These are phyloP conservation scores for Microcyclosporella mali DNA, from an alignment of 2,329 filamentous ascomycete species.

Conservation along the genomic window DNA sequence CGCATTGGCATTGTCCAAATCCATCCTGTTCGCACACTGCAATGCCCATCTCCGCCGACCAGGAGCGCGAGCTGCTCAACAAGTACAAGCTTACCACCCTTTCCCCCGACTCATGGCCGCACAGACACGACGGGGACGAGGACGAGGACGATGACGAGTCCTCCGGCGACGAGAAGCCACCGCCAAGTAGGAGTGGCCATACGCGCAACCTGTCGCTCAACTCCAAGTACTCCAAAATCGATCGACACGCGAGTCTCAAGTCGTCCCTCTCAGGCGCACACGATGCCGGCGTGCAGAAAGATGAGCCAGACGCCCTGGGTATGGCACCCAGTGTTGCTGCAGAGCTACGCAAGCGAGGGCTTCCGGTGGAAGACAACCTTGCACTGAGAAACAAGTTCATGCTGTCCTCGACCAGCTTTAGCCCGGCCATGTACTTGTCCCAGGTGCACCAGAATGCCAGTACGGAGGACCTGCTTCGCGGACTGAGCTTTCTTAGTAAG, in stretches of 20 bases:
- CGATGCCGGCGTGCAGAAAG: slow-evolving; percentile 72
- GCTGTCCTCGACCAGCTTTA: slow-evolving; percentile 92
- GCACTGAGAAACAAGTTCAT: slow-evolving; percentile 77
- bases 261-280: slow-evolving; percentile 50
- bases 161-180: slow-evolving; percentile 38
- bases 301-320: slow-evolving; percentile 91
- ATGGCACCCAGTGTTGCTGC: slow-evolving; percentile 78
- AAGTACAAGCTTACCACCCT: slow-evolving; percentile 80
- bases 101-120: slow-evolving; percentile 79
- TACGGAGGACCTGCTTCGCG: slow-evolving; percentile 70
- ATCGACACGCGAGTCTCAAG: slow-evolving; percentile 64
- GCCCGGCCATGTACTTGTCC: slow-evolving; percentile 82
- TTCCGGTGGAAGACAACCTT: slow-evolving; percentile 75
- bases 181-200: slow-evolving; percentile 27
- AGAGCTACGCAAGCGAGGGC: slow-evolving; percentile 66
- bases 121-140: slow-evolving; percentile 55
- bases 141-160: slow-evolving; percentile 22
- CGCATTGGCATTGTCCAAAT: no score
- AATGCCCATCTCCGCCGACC: slow-evolving; percentile 55
- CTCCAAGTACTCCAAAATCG: slow-evolving; percentile 69
- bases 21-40: neutral
- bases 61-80: slow-evolving; percentile 71
- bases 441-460: slow-evolving; percentile 84
- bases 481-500: slow-evolving; percentile 76
- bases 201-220: slow-evolving; percentile 21